These are phyloP conservation scores for Nannochloropsis gaditana DNA, from an alignment of 108 stramenopile species.

Conservation along the genomic window DNA sequence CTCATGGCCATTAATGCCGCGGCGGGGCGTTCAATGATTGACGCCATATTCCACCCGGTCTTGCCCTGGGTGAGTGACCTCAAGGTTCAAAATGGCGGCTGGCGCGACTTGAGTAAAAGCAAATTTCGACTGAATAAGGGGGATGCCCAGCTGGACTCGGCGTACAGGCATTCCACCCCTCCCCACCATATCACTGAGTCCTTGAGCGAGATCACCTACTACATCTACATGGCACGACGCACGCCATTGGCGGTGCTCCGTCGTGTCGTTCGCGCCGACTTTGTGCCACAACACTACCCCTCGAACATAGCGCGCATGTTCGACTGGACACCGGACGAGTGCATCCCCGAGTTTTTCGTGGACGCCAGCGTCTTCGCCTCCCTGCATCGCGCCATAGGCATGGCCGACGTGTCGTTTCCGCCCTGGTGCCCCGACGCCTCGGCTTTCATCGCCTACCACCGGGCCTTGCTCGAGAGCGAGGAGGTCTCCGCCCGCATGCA, in stretches of 20 bases:
- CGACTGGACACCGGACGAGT: conserved; percentile 68
- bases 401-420: conserved; percentile 53
- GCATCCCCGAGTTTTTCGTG: conserved; percentile 63
- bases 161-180: conserved; percentile 54
- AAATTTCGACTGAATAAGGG: conserved; percentile 66
- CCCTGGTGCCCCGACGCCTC: conserved; percentile 34
- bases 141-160: conserved; percentile 65
- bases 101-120: conserved; percentile 58
- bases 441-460: conserved; percentile 56
- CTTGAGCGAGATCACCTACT: conserved; percentile 63
- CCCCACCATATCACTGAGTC: conserved; percentile 65
- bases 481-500: conserved; percentile 57
- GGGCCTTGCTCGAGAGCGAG: conserved; percentile 57
- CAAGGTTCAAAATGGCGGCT: conserved; percentile 32
- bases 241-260: conserved; percentile 52
- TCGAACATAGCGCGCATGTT: conserved; percentile 57
- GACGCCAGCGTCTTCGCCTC: conserved; percentile 56
- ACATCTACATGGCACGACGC: conserved; percentile 60
- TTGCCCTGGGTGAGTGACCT: conserved; percentile 70
- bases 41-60: conserved; percentile 58
- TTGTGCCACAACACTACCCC: conserved; percentile 66
- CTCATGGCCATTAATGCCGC: conserved; percentile 65
- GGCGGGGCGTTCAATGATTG: conserved; percentile 59
- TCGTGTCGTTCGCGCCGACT: conserved; percentile 57
- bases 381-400: conserved; percentile 47